Base-by-base conservation (phyloP, 2,329 filamentous ascomycete genomes). In the Sclerotinia trifoliorum region DNA sequence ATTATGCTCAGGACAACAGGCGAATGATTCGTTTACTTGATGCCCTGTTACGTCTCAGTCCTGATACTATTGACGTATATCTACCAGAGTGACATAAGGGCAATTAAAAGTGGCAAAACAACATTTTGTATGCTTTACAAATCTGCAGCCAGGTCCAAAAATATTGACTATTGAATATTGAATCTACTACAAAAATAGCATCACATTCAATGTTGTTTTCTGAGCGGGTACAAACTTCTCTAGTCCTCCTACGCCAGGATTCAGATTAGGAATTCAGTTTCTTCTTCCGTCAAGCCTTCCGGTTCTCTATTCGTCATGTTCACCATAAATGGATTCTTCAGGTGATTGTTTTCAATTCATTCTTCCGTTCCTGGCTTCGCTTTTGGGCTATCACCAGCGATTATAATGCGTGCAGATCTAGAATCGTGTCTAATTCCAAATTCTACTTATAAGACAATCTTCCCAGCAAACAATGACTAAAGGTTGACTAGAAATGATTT, bases 221-320 rank as follows among this genome's bases (percentile, higher is more conserved):
- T 39, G 44, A 15, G n/a, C 35, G 21, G n/a, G 17, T 26, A 17
- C 15, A 11, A 56, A 7, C 3, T 35, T 35, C 39, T 2, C 44
- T 29, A 8, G 62, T 17, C 7, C 44, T 19, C 44, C 11, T 39
- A 48, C n/a, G 62, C 51, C 35, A 48, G 46, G 26, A 42, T 65
- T 42, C 35, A 65, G 21, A 51, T n/a, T 7, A 49, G 62, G 24
- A 11, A 24, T 54, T 54, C 5, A 21, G 49, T 21, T 42, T 54
- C 49, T 64, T 44, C n/a, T 65, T 54, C 48, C 39, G 42, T 10
- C 51, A 24, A 55, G 39, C 62, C 13, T 65, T 65, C 10, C 52
- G 62, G 49, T 65, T n/a, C 24, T 8, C 44, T 29, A 29, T 44
- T 13, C 10, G 1, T 24, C 48, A 11, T 24, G 21, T 17, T 17